phyloP scores from a whole-genome alignment of 2,329 filamentous ascomycete genomes.

The Myrmaecium sp. region DNA sequence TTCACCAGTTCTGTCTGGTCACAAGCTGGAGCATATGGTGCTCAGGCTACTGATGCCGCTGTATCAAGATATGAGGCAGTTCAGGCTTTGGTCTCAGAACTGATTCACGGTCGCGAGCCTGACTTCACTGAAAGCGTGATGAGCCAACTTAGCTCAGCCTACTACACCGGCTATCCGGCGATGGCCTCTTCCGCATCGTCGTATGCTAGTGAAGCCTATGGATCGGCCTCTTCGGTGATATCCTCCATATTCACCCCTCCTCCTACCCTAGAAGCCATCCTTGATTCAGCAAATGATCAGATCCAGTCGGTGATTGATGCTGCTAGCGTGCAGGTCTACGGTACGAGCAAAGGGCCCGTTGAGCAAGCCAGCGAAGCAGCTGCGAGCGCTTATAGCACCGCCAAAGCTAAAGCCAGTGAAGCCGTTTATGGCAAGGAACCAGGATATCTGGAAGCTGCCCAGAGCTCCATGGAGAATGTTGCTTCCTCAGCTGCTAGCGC shows the following conservation, averaged over 20 bases:
- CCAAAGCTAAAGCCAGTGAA: constrained; percentile 32
- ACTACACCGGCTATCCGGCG: constrained; percentile 47
- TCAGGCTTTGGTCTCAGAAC: constrained; percentile 56
- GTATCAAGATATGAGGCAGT: constrained; percentile 52
- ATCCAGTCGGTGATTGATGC: constrained; percentile 42
- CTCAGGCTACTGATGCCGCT: constrained; percentile 44
- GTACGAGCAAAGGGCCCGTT: constrained; percentile 33
- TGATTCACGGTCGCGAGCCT: constrained; percentile 61
- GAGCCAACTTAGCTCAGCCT: constrained; percentile 52
- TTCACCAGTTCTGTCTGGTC: constrained; percentile 29
- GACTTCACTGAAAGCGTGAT: constrained; percentile 70
- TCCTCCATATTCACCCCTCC: constrained; percentile 38
- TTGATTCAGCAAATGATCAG: constrained; percentile 39
- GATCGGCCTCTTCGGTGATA: constrained; percentile 29
- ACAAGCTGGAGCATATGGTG: constrained; percentile 40
- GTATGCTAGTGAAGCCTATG: constrained; percentile 32
- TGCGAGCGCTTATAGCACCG: constrained; percentile 34
- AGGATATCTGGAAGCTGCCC: constrained; percentile 36
- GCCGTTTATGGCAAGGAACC: constrained; percentile 38
- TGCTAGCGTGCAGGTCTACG: constrained; percentile 41
- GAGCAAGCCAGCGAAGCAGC: constrained; percentile 39
- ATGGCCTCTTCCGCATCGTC: constrained; percentile 37
- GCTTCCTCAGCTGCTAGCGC: constrained; percentile 37
- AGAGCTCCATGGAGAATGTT: constrained; percentile 35
- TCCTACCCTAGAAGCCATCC: constrained; percentile 38